A percentile compares a stretch with the other conserved stretches of the same genome.
phyloP scores from a whole-genome alignment of 2,329 filamentous ascomycete species.

The Clonostachys sp. region DNA sequence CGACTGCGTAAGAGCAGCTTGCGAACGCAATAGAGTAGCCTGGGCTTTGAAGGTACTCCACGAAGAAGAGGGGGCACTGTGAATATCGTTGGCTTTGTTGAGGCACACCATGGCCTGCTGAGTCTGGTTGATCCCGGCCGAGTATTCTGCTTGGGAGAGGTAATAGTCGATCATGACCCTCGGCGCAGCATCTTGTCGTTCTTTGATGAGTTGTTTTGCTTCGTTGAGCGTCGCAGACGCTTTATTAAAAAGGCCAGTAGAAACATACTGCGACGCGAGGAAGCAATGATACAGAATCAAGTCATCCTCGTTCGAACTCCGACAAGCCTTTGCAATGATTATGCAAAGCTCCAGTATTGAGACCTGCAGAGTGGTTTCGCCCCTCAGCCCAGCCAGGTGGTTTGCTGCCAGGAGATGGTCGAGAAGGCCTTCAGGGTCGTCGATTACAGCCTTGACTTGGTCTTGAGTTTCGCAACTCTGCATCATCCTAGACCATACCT shows the following conservation, averaged over 20 bases:
- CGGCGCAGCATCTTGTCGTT: conserved; percentile 24
- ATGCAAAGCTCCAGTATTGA: conserved; percentile 12
- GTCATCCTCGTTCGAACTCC: conserved; percentile 25
- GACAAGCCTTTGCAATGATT: conserved; percentile 29
- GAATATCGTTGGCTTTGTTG: conserved; percentile 31
- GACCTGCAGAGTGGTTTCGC: conserved; percentile 39
- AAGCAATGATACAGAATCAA: conserved; percentile 40
- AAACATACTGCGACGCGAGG: conserved; percentile 48
- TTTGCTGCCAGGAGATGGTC: conserved; percentile 44
- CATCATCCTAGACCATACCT: conserved; percentile 38
- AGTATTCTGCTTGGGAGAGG: conserved; percentile 70
- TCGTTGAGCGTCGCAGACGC: conserved; percentile 51
- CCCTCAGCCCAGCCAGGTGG: conserved; percentile 46
- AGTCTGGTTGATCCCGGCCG: conserved; percentile 60
- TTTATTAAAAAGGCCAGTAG: conserved; percentile 44
- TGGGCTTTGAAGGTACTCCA: conserved; percentile 27
- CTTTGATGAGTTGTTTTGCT: conserved; percentile 42
- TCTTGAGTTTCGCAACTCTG: conserved; percentile 27
- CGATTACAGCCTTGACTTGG: conserved; percentile 38
- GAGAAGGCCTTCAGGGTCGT: conserved; percentile 43
- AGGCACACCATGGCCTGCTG: conserved; percentile 47
- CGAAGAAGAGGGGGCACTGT: conserved; percentile 16
- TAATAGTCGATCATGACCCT: conserved; percentile 51
- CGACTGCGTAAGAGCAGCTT: conserved; percentile 52
- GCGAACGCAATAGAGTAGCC: conserved; percentile 19